Evolutionary conservation across 345 rosid species (phyloP), one percentile per base, ranked within the genome.

Genomic region (Arabis hirsuta): DNA sequence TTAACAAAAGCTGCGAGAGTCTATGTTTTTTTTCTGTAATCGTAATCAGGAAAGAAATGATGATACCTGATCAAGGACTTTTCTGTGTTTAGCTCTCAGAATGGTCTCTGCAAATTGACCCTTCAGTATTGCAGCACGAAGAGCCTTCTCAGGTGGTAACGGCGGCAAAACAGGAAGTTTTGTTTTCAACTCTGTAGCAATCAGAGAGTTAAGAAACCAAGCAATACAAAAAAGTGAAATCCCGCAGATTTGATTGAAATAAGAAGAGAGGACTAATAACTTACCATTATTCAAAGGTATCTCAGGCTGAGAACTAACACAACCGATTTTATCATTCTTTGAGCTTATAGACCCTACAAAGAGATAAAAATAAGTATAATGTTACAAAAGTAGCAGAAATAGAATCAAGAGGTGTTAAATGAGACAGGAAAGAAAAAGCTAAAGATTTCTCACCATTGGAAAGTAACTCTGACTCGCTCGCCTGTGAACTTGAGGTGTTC

Each of bases 41-140:
- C 51, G 24, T 48, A 45, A 51, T 59, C 68, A 65, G 10, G 57
- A 45, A 12, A 47, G 76, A 45, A 36, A 51, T 44, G 79, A 60
- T 86, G 80, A 63, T 87, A 86, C 98, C 31, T 87, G 79, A 65
- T 81, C 84, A 46, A 82, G 86, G 22, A 82, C 79, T 34, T 88
- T 84, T 87, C 77, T 86, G 64, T 84, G 88, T 61, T 84, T 81
- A 8, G 96, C 92, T 85, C 81, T 89, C 54, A 85, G 51, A 41
- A 94, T 90, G 27, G 91, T 85, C 42, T 73, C 87, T 13, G 96
- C 98, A 73, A 89, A 94, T 36, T 95, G 92, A 20, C 67, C 80
- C 78, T 82, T 94, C 24, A 93, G 67, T 44, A 82, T 84, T 47
- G 92, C 98, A 79, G 90, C 96, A 34, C 97, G 93, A 10, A 90